Conservation (phyloP, 2,329 filamentous ascomycete species). For the Cladosporium cucumerinum region DNA sequence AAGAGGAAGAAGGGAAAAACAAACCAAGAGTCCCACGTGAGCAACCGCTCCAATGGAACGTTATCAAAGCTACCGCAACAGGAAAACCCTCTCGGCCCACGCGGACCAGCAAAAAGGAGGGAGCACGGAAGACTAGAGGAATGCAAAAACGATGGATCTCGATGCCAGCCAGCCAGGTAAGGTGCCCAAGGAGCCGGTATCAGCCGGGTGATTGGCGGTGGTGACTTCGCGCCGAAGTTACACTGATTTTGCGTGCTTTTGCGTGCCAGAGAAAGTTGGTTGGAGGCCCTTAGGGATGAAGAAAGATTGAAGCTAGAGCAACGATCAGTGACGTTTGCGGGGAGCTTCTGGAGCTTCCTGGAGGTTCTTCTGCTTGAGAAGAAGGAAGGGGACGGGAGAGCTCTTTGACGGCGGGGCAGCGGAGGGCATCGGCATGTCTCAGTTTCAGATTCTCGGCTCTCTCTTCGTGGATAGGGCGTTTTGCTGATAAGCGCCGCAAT, state of each 20-base stretch:
- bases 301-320: neutral
- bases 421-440: neutral
- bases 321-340: neutral
- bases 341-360: too few species aligned
- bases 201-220: neutral
- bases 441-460: neutral
- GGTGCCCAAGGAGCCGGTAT: neutral
- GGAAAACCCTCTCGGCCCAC: constrained; percentile 2
- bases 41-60: constrained; percentile 5
- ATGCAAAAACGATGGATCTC: neutral
- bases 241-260: neutral
- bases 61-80: constrained; percentile 5
- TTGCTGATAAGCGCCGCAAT: neutral
- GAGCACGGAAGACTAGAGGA: too few species aligned
- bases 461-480: neutral
- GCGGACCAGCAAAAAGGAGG: neutral
- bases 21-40: neutral
- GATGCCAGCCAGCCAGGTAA: neutral
- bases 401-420: neutral
- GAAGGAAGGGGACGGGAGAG: neutral
- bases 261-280: neutral
- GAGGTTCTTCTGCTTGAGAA: too few species aligned
- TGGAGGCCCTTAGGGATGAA: neutral
- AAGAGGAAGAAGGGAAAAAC: neutral
- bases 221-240: too few species aligned